Percentiles rank a stretch among this genome's conserved stretches.
phyloP scores from a whole-genome alignment of 2,329 filamentous ascomycete species.

The Fusarium praegraminearum region DNA sequence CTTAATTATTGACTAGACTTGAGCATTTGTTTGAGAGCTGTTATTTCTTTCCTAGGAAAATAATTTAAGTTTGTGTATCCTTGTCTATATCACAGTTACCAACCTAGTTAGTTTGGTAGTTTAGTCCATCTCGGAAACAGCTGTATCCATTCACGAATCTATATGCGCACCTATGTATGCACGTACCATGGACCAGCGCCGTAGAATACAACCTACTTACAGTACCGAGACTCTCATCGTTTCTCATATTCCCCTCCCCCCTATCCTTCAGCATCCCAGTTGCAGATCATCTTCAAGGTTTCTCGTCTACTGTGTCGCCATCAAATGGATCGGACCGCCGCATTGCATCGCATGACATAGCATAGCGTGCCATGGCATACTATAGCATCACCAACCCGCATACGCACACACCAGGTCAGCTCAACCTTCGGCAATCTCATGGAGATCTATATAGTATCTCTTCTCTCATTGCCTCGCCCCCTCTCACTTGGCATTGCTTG shows the following conservation, averaged over 20 bases:
- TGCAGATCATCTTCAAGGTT: constrained; percentile 26
- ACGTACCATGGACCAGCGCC: constrained; percentile 16
- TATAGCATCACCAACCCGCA: constrained; percentile 13
- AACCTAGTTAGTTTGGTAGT: not conserved
- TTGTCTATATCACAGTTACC: constrained; percentile 24
- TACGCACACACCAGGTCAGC: constrained; percentile 24
- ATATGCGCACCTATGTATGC: constrained; percentile 19
- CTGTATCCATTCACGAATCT: constrained; percentile 23
- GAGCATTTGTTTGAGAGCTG: not conserved
- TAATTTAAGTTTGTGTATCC: not conserved
- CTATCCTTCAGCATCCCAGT: constrained; percentile 18
- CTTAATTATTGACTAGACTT: not conserved
- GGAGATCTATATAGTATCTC: not conserved
- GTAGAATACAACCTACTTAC: constrained; percentile 36
- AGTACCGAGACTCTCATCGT: constrained; percentile 9
- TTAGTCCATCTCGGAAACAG: constrained; percentile 8
- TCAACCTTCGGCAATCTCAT: constrained; percentile 32
- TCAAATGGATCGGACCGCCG: constrained; percentile 14
- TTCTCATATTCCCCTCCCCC: constrained; percentile 16
- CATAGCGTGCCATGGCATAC: not conserved
- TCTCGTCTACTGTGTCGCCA: constrained; percentile 6
- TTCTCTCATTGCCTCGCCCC: not conserved
- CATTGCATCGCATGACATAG: constrained; percentile 4
- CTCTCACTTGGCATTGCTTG: constrained; percentile 37
- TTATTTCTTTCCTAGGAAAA: not conserved